Base-by-base conservation (phyloP, 2,329 filamentous ascomycete species). In the Ophiognomonia clavigignenti-juglandacearum region DNA sequence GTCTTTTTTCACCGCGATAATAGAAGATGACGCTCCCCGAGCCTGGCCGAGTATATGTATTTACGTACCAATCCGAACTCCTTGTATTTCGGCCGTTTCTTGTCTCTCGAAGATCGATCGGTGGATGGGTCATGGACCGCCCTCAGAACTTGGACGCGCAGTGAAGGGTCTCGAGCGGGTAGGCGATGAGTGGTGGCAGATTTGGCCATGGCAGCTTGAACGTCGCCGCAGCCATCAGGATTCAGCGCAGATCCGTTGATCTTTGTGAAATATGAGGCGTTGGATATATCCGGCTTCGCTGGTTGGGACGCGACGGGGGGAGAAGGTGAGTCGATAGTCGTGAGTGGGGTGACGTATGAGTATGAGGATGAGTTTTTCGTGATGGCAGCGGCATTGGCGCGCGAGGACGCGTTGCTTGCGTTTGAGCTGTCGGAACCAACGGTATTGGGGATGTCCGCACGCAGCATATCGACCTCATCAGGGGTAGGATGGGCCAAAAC, bases 401-500 rank as follows among this genome's bases (percentile, higher is more conserved):
- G 65, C 50, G 69, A 62, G 53, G 61, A 63, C 18, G 43, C 38
- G 66, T 82, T 87, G 67, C 83, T 89, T 48, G 78, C 74, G 60
- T 83, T 75, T 48, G 86, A 89, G 67, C 82, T 88, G 47, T 83
- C 79, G 42, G 86, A 90, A 59, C 80, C 84, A 57, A 83, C 76
- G 53, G 80, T 83, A 64, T 84, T 85, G 60, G 85, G 75, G 44
- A 83, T 76, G 59, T 90, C 85, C 64, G 80, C 80, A 56, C 77
- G 71, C 50, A 73, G 61, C 53, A 74, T 78, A 55, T 82, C 81
- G 68, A 67, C 73, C 59, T 80, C 80, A 66, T 83, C 80, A 55
- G 63, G 60, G 45, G 60, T 56, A 39, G 62, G 61, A 53, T 62
- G 68, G 55, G 63, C 59, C 54, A 60, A 59, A 56, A 68, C 65